These are phyloP conservation scores for Pseudocercospora musae DNA, from an alignment of 2,329 filamentous ascomycete species.

Conservation along the genomic window DNA sequence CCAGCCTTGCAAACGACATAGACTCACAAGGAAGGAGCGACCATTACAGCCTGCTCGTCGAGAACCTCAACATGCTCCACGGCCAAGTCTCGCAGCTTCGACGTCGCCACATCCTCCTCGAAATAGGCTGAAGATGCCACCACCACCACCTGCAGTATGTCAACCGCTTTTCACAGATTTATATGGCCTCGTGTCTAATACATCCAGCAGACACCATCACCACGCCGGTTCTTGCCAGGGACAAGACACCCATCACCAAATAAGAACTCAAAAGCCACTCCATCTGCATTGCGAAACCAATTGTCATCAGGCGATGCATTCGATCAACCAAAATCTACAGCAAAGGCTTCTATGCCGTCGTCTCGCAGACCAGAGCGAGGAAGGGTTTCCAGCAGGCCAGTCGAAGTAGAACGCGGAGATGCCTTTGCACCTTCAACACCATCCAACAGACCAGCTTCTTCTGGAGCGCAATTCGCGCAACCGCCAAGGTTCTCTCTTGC, in stretches of 20 bases:
- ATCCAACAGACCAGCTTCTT: not conserved
- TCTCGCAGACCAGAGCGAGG: too few relatives aligned
- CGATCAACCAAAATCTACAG: not conserved
- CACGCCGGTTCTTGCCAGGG: conserved; percentile 27
- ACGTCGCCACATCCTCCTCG: conserved; percentile 1
- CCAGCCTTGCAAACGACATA: not conserved
- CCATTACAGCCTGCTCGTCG: not conserved
- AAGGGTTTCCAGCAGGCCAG: not conserved
- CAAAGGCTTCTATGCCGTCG: not conserved
- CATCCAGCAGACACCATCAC: conserved; percentile 26
- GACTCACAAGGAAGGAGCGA: not conserved
- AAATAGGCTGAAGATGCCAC: conserved; percentile 18
- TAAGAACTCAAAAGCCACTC: conserved; percentile 16
- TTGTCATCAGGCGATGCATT: conserved; percentile 7
- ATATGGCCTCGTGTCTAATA: not conserved
- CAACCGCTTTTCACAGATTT: not conserved
- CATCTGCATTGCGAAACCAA: conserved; percentile 7
- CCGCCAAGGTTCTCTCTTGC: conserved; percentile 27
- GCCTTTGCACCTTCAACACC: not conserved
- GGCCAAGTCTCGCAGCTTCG: not conserved
- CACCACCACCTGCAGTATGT: conserved; percentile 11
- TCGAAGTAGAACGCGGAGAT: conserved; percentile 3
- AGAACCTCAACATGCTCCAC: not conserved
- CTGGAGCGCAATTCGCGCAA: conserved; percentile 26
- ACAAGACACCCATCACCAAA: conserved; percentile 15